These are phyloP conservation scores for Rheum nobile DNA, from an alignment of 148 eudicot species.

Conservation along the genomic window DNA sequence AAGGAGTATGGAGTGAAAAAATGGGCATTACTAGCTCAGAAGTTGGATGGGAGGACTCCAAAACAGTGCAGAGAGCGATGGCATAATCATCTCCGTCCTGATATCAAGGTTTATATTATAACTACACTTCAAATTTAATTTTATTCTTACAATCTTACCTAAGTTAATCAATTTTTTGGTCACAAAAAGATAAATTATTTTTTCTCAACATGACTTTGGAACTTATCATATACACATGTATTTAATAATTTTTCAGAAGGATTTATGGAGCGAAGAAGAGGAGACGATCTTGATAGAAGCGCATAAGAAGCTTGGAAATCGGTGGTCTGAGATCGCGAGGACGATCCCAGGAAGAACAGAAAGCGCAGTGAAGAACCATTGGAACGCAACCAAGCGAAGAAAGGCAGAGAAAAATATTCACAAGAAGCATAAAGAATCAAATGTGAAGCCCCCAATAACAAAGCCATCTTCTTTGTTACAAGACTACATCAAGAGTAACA, in stretches of 20 bases:
- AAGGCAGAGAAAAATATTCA: constrained; percentile 23
- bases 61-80: constrained; percentile 85
- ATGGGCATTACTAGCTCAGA: constrained; percentile 49
- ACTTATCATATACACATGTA: not conserved
- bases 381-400: constrained; percentile 26
- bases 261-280: constrained; percentile 18
- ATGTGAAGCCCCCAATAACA: not conserved
- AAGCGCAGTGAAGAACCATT: constrained; percentile 24
- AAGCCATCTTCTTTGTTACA: constrained; percentile 28
- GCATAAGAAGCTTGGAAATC: constrained; percentile 14
- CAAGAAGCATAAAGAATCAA: constrained; percentile 13
- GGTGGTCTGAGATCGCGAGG: constrained; percentile 23
- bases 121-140: not conserved
- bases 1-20: constrained; percentile 26
- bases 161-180: no score
- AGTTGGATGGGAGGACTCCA: constrained; percentile 47
- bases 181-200: no score
- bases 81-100: constrained; percentile 65
- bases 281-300: constrained; percentile 17
- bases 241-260: not conserved
- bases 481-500: constrained; percentile 38
- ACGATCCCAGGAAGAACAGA: constrained; percentile 20
- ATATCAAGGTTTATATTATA: constrained; percentile 53
- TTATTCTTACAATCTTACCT: no score
- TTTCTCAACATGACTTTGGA: no score